phyloP scores from a whole-genome alignment of 345 rosid genomes.

The Heritiera fomes region DNA sequence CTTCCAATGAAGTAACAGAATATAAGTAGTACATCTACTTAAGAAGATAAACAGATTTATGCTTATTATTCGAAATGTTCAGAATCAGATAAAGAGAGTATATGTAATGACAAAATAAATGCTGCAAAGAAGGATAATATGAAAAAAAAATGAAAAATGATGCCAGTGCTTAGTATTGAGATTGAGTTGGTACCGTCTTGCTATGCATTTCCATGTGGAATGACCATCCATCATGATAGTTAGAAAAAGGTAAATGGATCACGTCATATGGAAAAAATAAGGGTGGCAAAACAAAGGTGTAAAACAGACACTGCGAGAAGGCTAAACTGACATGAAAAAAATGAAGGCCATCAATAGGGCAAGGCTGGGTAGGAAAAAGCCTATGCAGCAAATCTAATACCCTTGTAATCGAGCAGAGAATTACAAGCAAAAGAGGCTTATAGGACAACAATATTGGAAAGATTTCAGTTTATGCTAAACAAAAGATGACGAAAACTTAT shows the following conservation, averaged over 20 bases:
- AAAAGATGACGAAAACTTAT: neutral
- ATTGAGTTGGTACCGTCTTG: neutral
- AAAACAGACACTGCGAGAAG: neutral
- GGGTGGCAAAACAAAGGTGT: neutral
- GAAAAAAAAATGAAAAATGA: neutral
- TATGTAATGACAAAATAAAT: neutral
- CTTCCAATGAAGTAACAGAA: neutral
- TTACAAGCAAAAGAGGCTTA: neutral
- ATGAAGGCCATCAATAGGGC: neutral
- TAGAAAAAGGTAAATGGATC: neutral
- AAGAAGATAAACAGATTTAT: neutral
- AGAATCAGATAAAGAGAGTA: neutral
- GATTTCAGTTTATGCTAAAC: neutral
- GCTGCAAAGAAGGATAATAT: neutral
- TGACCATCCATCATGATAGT: neutral
- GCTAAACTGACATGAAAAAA: neutral
- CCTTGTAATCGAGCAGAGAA: neutral
- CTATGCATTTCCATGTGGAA: neutral
- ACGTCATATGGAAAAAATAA: neutral
- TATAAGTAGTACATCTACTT: neutral
- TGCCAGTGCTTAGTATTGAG: neutral
- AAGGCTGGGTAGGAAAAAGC: neutral
- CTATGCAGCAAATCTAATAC: neutral
- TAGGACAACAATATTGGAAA: neutral
- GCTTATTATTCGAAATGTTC: neutral